Evolutionary conservation across 805 yeast genomes (phyloP), one percentile per base, ranked within the genome.

Genomic region (Lipomyces mesembrius): DNA sequence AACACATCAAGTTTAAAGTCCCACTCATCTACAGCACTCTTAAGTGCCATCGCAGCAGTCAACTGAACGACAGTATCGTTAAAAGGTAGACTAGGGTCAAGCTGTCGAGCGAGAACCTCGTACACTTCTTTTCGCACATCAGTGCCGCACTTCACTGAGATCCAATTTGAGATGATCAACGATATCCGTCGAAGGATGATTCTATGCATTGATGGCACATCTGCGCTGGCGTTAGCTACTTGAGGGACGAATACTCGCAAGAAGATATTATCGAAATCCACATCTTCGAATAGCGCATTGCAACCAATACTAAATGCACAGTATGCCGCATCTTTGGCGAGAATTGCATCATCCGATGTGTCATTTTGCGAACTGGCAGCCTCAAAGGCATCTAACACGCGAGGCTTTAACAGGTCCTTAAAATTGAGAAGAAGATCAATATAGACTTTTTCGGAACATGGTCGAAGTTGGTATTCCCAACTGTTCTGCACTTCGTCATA

Each of bases 381-480:
- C 11, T 62, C 56, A 32, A 68, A 66, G n/a, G 63, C 62, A 3
- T 67, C 65, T n/a, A 68, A 39, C 3, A 66, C 11, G 12, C 17
- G 74, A 78, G 75, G 89, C 68, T 78, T 80, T 51, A 89, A 78
- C 2, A 82, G 76, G 20, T 83, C 86, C 60, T 87, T 87, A 78
- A 88, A 91, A 67, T 83, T 83, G 58, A 82, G 81, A 51, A 91
- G 84, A 69, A 93, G 78, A 74, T 89, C 95, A 71, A 88, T 90
- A 75, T 88, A 92, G 71, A 92, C 87, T 74, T 88, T 88, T 72
- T 91, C 97, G 0, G 97, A 92, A 78, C 97, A 91, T 2, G 94
- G 92, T 64, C 96, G 82, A 12, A 92, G 83, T 75, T 90, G 93
- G 75, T 81, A 91, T 75, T 93, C 98, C 87, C 91, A 92, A 74